Base-by-base conservation (phyloP, 371 early-diverging fungal species). In the Mucor mucedo region DNA sequence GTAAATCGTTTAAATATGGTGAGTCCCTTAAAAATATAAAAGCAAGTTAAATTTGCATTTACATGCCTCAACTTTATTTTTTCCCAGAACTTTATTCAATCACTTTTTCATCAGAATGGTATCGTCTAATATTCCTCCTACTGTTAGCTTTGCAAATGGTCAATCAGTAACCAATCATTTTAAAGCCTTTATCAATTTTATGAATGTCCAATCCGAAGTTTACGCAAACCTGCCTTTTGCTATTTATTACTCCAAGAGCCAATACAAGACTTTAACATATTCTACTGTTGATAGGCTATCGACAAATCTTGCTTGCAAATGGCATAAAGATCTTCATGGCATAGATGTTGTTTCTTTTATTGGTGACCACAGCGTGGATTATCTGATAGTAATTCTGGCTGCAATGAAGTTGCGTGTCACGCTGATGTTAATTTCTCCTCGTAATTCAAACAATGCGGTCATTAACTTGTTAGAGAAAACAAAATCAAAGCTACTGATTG, bases 401-500 rank as follows among this genome's bases (percentile, higher is more conserved):
- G 28, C 74, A n/a, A 30, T 70, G 29, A 73, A 76, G 14, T 40
- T 73, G 3, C 67, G 66, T 9, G 32, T 65, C 13, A 54, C 60
- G 2, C 9, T 73, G n/a, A 28, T 78, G 33, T 21, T 59, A 3
- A 52, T 78, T 8, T 75, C 76, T 5, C 69, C 78, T 28, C 69
- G 76, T 13, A 78, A 73, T 32, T 75, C 78, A 7, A 64, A 62
- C 58, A 42, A 67, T 33, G 76, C 72, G 16, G 55, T 65, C 11
- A 61, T 63, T 13, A 44, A 73, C 30, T 47, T 78, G 2, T 14
- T 73, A 44, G 58, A 65, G 27, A 73, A 73, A 30, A 71, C 71
- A 8, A 40, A 60, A 5, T 33, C 72, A 3, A 62, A 60, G 13
- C n/a, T 69, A 0, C 27, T 78, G 13, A 30, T 73, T 6, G 42